Percentiles rank a stretch among this genome's conserved stretches.
phyloP scores from a whole-genome alignment of 805 yeast genomes.

The Scheffersomyces stipitis region DNA sequence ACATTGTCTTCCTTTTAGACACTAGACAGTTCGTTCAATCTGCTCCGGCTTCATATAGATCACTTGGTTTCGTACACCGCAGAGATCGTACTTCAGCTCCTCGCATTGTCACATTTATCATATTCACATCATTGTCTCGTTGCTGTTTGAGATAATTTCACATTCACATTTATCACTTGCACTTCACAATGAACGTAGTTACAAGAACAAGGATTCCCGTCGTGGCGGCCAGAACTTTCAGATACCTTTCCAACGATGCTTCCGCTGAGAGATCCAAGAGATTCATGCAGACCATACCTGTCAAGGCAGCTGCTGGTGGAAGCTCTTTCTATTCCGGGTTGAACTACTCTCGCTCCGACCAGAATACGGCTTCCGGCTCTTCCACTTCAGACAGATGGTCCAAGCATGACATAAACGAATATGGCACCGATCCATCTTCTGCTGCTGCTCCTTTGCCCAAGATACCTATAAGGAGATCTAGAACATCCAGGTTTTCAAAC shows the following conservation, averaged over 20 bases:
- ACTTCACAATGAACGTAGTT: no score
- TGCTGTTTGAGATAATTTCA: no score
- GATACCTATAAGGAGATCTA: conserved; percentile 33
- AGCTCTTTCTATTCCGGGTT: conserved; percentile 9
- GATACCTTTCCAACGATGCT: conserved; percentile 20
- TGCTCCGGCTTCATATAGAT: no score
- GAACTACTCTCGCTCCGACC: conserved; percentile 12
- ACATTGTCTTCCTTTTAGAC: no score
- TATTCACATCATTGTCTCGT: no score
- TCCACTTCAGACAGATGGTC: conserved; percentile 28
- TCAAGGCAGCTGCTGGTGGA: conserved; percentile 10
- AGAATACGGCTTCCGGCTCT: conserved; percentile 4
- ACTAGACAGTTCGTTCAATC: no score
- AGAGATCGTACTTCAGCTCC: no score
- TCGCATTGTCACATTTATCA: no score
- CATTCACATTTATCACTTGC: no score
- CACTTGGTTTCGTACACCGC: no score
- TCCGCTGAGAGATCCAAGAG: conserved; percentile 25
- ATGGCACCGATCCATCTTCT: background rate
- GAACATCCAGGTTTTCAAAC: conserved; percentile 28
- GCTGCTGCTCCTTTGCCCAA: conserved; percentile 14
- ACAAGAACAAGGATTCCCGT: no score
- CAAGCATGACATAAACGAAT: conserved; percentile 25
- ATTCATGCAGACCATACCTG: conserved; percentile 36
- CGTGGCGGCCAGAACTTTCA: conserved; percentile 2